These are phyloP conservation scores for Aspergillus sojae DNA, from an alignment of 2,329 filamentous ascomycete species.

Conservation along the genomic window DNA sequence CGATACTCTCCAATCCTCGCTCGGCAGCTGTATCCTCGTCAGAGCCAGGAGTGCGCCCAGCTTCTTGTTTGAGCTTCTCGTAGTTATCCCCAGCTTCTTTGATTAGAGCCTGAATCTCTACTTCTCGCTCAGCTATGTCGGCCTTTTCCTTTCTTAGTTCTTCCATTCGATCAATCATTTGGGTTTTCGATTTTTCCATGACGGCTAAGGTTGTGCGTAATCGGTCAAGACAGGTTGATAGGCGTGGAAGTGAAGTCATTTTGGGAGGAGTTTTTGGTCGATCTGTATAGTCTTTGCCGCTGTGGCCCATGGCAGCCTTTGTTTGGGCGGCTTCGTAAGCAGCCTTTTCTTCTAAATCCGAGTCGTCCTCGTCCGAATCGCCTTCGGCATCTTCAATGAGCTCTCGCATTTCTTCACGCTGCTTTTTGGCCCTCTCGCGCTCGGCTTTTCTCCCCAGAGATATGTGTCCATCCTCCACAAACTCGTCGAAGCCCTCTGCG, in stretches of 20 bases:
- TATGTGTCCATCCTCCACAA: constrained; percentile 80
- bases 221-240: constrained; percentile 67
- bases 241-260: constrained; percentile 75
- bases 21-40: constrained; percentile 29
- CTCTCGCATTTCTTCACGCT: constrained; percentile 77
- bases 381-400: constrained; percentile 80
- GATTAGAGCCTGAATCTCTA: constrained; percentile 77
- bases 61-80: constrained; percentile 57
- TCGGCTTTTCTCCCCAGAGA: constrained; percentile 79
- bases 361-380: constrained; percentile 64
- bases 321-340: constrained; percentile 89
- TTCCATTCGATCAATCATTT: constrained; percentile 65
- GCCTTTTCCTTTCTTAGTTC: constrained; percentile 69
- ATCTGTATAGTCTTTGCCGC: constrained; percentile 37
- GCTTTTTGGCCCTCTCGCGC: constrained; percentile 65
- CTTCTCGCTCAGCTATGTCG: constrained; percentile 69
- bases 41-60: constrained; percentile 32
- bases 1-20: constrained; percentile 43
- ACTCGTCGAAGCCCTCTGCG: constrained; percentile 90
- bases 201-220: constrained; percentile 63
- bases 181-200: constrained; percentile 65
- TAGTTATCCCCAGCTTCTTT: constrained; percentile 78
- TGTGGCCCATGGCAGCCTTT: constrained; percentile 72
- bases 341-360: constrained; percentile 65
- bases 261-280: constrained; percentile 66